phyloP scores from a whole-genome alignment of 768 basidiomycete species.

The Russula sp. region DNA sequence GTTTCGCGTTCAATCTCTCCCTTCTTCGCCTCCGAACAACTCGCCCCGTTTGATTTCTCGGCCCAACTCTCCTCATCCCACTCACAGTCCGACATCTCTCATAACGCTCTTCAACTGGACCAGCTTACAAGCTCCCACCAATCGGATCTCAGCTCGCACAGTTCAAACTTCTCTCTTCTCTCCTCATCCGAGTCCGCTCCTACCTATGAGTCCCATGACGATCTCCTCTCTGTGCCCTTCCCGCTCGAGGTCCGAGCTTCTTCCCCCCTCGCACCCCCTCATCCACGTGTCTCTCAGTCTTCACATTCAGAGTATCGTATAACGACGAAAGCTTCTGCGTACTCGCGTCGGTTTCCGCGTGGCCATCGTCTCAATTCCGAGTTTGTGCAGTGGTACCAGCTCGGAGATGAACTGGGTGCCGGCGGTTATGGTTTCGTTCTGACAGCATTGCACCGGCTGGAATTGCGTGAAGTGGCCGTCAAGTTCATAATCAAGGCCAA shows the following conservation, averaged over 20 bases:
- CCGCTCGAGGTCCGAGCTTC: neutral
- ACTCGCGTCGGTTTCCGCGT: conserved; percentile 50
- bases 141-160: conserved; percentile 9
- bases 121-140: neutral
- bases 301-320: conserved; percentile 9
- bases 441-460: conserved; percentile 59
- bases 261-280: conserved; percentile 4
- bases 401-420: conserved; percentile 75
- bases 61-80: neutral
- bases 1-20: conserved; percentile 18
- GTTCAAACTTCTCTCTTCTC: conserved; percentile 2
- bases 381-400: conserved; percentile 53
- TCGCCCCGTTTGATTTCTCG: neutral
- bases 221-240: conserved; percentile 11
- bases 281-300: conserved; percentile 4
- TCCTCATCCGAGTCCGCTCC: conserved; percentile 3
- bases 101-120: conserved; percentile 20
- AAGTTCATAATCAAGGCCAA: conserved; percentile 88
- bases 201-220: conserved; percentile 1
- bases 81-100: neutral
- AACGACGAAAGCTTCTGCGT: conserved; percentile 26
- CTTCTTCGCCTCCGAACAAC: conserved; percentile 9
- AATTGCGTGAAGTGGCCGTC: conserved; percentile 73
- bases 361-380: conserved; percentile 52
- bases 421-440: conserved; percentile 97